phyloP scores from a whole-genome alignment of 139 green algal species.

The Coccomyxa sp. region DNA sequence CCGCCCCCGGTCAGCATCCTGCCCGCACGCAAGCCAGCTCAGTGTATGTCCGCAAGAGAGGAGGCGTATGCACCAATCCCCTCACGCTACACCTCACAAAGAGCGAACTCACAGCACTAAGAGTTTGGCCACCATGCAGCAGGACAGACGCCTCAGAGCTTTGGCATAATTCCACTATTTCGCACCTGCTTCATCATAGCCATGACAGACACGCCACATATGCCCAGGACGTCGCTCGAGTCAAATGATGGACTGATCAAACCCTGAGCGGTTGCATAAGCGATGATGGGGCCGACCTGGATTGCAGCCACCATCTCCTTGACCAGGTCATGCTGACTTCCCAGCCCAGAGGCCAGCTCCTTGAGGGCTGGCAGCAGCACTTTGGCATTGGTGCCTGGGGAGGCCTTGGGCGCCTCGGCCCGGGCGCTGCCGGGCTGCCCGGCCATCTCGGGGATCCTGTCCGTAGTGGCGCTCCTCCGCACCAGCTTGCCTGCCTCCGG shows the following conservation, averaged over 20 bases:
- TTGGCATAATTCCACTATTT: too few species aligned
- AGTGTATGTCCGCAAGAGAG: background rate
- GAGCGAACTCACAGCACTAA: too few species aligned
- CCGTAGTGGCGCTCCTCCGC: background rate
- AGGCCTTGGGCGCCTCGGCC: slow-evolving; percentile 2
- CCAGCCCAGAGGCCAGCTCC: slow-evolving; percentile 53
- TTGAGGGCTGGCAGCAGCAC: slow-evolving; percentile 51
- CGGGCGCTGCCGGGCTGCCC: background rate
- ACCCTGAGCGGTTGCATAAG: too few species aligned
- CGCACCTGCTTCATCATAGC: background rate
- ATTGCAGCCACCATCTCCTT: slow-evolving; percentile 37
- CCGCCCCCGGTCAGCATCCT: slow-evolving; percentile 53
- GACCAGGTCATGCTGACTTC: slow-evolving; percentile 36
- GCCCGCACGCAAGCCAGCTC: slow-evolving; percentile 22
- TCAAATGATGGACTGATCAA: background rate
- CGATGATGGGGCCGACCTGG: background rate
- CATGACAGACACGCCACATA: background rate
- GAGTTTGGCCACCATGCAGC: background rate
- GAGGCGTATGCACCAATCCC: background rate
- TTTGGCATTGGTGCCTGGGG: background rate
- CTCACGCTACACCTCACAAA: too few species aligned
- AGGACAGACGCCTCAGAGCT: too few species aligned
- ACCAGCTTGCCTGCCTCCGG: too few species aligned
- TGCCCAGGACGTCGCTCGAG: background rate
- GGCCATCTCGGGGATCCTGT: background rate